phyloP scores from a whole-genome alignment of 2,329 filamentous ascomycete genomes.

The Xylariales sp. region DNA sequence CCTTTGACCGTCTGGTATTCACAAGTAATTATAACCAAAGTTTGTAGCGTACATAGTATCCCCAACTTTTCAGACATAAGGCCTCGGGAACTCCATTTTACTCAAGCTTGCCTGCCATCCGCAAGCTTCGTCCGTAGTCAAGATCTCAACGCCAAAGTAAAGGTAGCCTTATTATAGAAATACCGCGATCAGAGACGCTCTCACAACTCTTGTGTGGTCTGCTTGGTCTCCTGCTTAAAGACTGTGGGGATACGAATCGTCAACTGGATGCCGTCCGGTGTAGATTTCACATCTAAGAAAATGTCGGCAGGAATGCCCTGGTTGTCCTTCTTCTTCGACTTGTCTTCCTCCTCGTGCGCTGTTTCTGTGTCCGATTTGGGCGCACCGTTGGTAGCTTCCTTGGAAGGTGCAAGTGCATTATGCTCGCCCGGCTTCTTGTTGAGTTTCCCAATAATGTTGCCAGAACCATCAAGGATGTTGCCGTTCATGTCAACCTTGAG shows the following conservation, averaged over 20 bases:
- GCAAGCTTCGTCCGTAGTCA: too few species aligned
- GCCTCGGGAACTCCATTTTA: too few species aligned
- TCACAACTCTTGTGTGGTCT: too few species aligned
- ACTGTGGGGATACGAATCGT: conserved; percentile 54
- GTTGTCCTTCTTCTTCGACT: conserved; percentile 33
- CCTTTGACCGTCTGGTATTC: too few species aligned
- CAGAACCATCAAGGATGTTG: conserved; percentile 41
- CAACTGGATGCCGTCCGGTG: conserved; percentile 52
- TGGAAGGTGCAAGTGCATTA: conserved; percentile 13
- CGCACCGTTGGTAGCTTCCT: conserved; percentile 12
- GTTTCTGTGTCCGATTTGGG: conserved; percentile 17
- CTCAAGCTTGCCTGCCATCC: too few species aligned
- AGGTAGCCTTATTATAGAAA: too few species aligned
- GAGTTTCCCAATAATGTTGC: conserved; percentile 43
- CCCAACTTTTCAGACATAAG: too few species aligned
- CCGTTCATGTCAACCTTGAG: conserved; percentile 39
- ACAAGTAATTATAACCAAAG: too few species aligned
- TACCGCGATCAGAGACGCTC: too few species aligned
- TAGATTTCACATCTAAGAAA: conserved; percentile 53
- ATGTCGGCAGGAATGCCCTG: conserved; percentile 46
- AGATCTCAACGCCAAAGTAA: too few species aligned
- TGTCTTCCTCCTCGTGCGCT: conserved; percentile 29
- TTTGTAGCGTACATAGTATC: too few species aligned
- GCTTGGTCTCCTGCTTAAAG: conserved; percentile 33
- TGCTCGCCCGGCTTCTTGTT: conserved; percentile 31